Evolutionary conservation across 768 basidiomycete genomes (phyloP), one percentile per base, ranked within the genome.

Genomic region (Fomitopsis serialis): DNA sequence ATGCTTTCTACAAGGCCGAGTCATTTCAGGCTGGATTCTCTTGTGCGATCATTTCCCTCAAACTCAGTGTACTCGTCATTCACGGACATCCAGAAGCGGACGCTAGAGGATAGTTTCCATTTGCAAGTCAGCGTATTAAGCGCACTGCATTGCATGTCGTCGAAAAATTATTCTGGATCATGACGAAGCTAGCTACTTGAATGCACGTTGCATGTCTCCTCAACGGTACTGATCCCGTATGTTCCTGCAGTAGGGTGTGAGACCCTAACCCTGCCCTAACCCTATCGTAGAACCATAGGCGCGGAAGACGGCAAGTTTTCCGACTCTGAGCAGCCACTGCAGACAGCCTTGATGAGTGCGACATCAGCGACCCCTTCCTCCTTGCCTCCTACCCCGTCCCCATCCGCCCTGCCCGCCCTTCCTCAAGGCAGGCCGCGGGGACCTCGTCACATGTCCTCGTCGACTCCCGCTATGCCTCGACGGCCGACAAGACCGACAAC

Each of bases 401-500:
- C 22, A 42, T 43, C 52, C 58, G 58, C 62, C 56, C 23, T 11
- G 40, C 49, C 15, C 35, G 53, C 56, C 34, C 52, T 54, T 55
- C 58, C 45, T 45, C 32, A 21, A 35, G 11, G 25, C 47, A 54
- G 22, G 52, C 51, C 10, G 54, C 57, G 9, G 22, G n/a, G 25
- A 37, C 32, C 37, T 37, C 50, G 34, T 50, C 65, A 23, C 67
- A 62, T 54, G 53, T 76, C 22, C 75, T 68, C 55, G 72, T 72
- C 24, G 67, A 68, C 2, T 66, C 74, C 29, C 63, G 63, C 50
- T 67, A 63, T 37, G 61, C 68, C 13, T 65, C 66, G 44, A 63
- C 54, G 8, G 56, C 62, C 46, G 40, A 52, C 43, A 45, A 72
- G 54, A 65, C 67, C 42, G 81, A 85, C 36, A 79, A 81, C 24